Evolutionary conservation across 2,329 filamentous ascomycete genomes (phyloP).

Genomic region (Xylariaceae sp.): DNA sequence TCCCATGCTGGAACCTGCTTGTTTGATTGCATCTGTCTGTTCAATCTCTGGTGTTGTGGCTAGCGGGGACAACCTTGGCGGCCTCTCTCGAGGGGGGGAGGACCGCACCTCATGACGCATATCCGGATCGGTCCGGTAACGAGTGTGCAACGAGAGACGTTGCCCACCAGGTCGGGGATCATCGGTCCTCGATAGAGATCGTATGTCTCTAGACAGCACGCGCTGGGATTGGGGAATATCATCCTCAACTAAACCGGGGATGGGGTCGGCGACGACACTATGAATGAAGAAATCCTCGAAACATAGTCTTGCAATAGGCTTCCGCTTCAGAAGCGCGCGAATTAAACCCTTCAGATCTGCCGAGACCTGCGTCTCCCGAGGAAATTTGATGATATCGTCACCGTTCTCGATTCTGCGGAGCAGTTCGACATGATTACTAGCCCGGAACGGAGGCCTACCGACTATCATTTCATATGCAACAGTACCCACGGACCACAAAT

Average conservation of each 20-base stretch:
- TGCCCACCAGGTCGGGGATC: conserved; percentile 29
- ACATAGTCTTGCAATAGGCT: conserved; percentile 75
- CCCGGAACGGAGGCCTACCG: conserved; percentile 84
- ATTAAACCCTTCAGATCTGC: conserved; percentile 76
- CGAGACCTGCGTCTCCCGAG: conserved; percentile 64
- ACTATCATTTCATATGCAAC: conserved; percentile 94
- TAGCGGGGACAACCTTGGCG: conserved; percentile 39
- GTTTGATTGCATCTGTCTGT: conserved; percentile 29
- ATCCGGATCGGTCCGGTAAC: conserved; percentile 36
- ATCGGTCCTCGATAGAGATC: conserved; percentile 29
- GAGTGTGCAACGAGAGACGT: conserved; percentile 35
- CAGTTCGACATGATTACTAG: conserved; percentile 89
- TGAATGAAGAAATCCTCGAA: conserved; percentile 84
- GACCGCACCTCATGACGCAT: conserved; percentile 31
- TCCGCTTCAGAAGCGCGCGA: conserved; percentile 74
- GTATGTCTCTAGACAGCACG: conserved; percentile 31
- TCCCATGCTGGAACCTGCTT: conserved; percentile 20
- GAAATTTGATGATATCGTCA: conserved; percentile 80
- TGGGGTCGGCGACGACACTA: conserved; percentile 64
- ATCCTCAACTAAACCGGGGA: conserved; percentile 76
- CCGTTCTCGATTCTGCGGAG: conserved; percentile 85
- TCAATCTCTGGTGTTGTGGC: conserved; percentile 36
- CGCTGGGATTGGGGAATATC: conserved; percentile 50
- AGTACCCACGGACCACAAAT: conserved; percentile 95
- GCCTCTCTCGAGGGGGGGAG: conserved; percentile 39